A percentile compares a stretch with the other conserved stretches of the same genome.
Evolutionary conservation across 1,284 basidiomycete species (phyloP).

Genomic region (Microbotryum silenes-acaulis): DNA sequence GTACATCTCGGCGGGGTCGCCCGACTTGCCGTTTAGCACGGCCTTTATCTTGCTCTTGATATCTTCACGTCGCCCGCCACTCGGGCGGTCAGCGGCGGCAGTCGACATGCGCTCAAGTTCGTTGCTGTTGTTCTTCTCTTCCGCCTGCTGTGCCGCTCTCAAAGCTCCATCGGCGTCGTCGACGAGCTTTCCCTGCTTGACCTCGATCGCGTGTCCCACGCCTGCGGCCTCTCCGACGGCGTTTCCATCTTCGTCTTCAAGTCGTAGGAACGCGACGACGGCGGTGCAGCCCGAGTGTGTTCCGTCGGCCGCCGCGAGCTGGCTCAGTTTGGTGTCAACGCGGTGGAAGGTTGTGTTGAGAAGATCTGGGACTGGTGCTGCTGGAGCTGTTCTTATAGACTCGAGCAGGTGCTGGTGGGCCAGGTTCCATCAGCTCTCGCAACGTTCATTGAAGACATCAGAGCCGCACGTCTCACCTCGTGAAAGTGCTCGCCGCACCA

Average conservation of each 20-base stretch:
- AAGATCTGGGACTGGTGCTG: slow-evolving; percentile 69
- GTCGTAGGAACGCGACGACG: slow-evolving; percentile 91
- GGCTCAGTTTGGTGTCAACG: slow-evolving; percentile 65
- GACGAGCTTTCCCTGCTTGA: neutral
- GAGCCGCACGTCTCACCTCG: slow-evolving; percentile 52
- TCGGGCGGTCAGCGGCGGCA: no score
- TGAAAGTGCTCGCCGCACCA: slow-evolving; percentile 98
- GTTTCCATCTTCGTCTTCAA: slow-evolving; percentile 59
- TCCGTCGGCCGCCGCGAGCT: slow-evolving; percentile 66
- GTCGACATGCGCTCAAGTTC: neutral
- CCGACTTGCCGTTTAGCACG: slow-evolving; percentile 2
- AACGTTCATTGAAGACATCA: neutral
- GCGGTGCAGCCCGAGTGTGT: slow-evolving; percentile 96
- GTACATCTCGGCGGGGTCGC: neutral
- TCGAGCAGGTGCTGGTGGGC: slow-evolving; percentile 25
- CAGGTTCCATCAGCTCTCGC: neutral
- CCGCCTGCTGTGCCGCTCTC: slow-evolving; percentile 10
- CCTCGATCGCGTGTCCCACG: slow-evolving; percentile 11
- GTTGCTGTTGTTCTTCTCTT: slow-evolving; percentile 16
- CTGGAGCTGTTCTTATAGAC: slow-evolving; percentile 46
- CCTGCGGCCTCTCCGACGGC: slow-evolving; percentile 30
- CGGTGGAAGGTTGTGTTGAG: slow-evolving; percentile 89
- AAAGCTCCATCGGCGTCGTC: slow-evolving; percentile 17
- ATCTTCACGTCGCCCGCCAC: neutral
- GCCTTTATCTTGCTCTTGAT: slow-evolving; percentile 14